Evolutionary conservation across 371 early-diverging fungal species (phyloP).

Genomic region (Apophysomyces elegans): DNA sequence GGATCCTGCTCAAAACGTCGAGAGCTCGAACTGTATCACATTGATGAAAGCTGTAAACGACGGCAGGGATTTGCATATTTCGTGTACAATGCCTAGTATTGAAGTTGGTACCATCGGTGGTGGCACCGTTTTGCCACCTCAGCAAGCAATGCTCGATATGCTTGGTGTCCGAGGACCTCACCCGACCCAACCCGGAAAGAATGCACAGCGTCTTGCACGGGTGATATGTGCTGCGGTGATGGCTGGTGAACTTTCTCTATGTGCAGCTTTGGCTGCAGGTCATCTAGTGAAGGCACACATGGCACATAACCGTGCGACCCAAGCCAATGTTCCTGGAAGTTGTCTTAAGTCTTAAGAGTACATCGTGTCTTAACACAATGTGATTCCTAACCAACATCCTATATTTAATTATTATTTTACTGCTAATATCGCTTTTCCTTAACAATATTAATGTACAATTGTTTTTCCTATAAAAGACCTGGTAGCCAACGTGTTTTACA

Average conservation of each 20-base stretch:
- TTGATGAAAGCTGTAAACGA: conserved; percentile 89
- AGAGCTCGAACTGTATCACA: conserved; percentile 92
- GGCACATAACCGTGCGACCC: conserved; percentile 75
- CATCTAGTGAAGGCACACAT: conserved; percentile 86
- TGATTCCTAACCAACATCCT: no score
- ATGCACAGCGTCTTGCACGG: conserved; percentile 87
- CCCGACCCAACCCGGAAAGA: conserved; percentile 80
- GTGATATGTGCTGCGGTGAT: conserved; percentile 92
- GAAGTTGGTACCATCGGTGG: conserved; percentile 97
- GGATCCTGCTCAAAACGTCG: conserved; percentile 97
- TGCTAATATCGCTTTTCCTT: no score
- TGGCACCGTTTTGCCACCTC: conserved; percentile 88
- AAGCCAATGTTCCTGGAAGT: neutral
- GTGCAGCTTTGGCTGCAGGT: conserved; percentile 85
- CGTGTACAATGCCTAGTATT: conserved; percentile 94
- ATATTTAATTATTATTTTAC: no score
- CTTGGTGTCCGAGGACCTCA: conserved; percentile 88
- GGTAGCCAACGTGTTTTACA: no score
- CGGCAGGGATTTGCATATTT: conserved; percentile 82
- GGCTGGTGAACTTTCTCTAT: conserved; percentile 93
- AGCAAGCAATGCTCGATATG: conserved; percentile 86
- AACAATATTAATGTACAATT: no score
- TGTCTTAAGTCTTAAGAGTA: no score
- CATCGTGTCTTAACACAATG: no score
- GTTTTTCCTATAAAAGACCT: no score